These are phyloP conservation scores for Musa acuminata DNA, from an alignment of 176 grass and related monocot genomes.

Conservation along the genomic window DNA sequence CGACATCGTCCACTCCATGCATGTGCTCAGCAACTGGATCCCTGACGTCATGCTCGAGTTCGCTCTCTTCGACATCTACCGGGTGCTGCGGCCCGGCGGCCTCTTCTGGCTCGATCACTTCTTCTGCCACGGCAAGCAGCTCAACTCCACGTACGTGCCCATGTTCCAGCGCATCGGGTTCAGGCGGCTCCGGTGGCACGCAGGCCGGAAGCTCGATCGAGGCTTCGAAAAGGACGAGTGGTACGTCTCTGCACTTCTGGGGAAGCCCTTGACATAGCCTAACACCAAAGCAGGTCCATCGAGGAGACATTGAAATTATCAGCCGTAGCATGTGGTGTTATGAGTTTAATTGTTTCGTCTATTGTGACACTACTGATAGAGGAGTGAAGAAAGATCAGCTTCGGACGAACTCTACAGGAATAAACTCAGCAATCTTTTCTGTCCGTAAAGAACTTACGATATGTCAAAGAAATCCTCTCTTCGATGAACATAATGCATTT, in stretches of 20 bases:
- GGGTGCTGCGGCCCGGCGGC: conserved; percentile 10
- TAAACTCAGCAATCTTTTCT: too few relatives aligned
- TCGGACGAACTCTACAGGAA: too few relatives aligned
- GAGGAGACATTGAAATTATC: too few relatives aligned
- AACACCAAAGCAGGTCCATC: too few relatives aligned
- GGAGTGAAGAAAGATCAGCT: too few relatives aligned
- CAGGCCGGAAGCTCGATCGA: conserved; percentile 11
- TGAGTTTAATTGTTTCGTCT: too few relatives aligned
- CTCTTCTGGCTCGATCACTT: conserved; percentile 18
- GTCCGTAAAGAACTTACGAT: too few relatives aligned
- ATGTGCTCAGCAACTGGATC: conserved; percentile 17
- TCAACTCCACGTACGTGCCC: conserved; percentile 14
- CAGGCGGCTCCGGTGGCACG: background rate
- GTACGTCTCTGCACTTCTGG: conserved; percentile 9
- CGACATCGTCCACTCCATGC: conserved; percentile 18
- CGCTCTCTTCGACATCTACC: conserved; percentile 18
- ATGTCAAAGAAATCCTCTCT: too few relatives aligned
- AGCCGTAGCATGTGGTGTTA: too few relatives aligned
- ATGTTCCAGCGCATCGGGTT: conserved; percentile 6
- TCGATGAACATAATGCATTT: too few relatives aligned
- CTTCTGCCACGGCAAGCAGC: conserved; percentile 4
- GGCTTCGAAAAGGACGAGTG: conserved; percentile 11
- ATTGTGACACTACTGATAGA: too few relatives aligned
- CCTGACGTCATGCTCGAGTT: conserved; percentile 8
- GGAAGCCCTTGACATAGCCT: conserved; percentile 3